Base-by-base conservation (phyloP, 108 stramenopile species). In the Cyclotella cryptica region DNA sequence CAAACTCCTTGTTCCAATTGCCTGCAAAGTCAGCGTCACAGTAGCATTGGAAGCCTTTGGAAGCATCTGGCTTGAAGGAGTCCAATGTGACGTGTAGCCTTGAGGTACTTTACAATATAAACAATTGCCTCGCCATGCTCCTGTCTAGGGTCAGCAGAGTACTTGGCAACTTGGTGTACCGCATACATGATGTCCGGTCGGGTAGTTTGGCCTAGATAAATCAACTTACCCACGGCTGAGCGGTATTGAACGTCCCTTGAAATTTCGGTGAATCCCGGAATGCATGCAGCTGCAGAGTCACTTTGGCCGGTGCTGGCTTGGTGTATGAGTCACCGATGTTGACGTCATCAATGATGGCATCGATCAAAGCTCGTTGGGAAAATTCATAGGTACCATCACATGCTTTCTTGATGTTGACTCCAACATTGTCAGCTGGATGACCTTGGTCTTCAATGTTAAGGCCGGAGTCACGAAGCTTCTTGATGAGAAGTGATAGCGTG, bases 341-440 rank as follows among this genome's bases (percentile, higher is more conserved):
- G 0, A 41, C 73, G 22, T 77, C 71, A n/a, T 80, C 24, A 35
- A 75, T 27, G 30, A 77, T 61, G 18, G 73, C 53, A 46, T 87
- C 74, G 18, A 85, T 86, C 10, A 89, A 67, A n/a, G 83, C 69
- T 14, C 81, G 75, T 58, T 89, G 89, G 6, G 85, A 40, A 14
- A 89, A 41, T 19, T 81, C 29, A 10, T 83, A 64, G 13, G 18
- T 73, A 3, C 84, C 86, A 67, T 87, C 74, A 7, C 30, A 26
- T 26, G 60, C 54, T 41, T 55, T 29, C n/a, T 9, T 70, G 44
- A 87, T 72, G 42, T 78, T 79, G 10, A 83, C 52, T 35, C 81
- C 84, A 29, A 85, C 79, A 71, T 79, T 85, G 58, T 85, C 84
- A 22, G 52, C 42, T 11, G 69, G 30, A 49, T 78, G 54, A 0